Evolutionary conservation across 768 basidiomycete species (phyloP), one percentile per base, ranked within the genome.

Genomic region (Thelephora aurantiotincta): DNA sequence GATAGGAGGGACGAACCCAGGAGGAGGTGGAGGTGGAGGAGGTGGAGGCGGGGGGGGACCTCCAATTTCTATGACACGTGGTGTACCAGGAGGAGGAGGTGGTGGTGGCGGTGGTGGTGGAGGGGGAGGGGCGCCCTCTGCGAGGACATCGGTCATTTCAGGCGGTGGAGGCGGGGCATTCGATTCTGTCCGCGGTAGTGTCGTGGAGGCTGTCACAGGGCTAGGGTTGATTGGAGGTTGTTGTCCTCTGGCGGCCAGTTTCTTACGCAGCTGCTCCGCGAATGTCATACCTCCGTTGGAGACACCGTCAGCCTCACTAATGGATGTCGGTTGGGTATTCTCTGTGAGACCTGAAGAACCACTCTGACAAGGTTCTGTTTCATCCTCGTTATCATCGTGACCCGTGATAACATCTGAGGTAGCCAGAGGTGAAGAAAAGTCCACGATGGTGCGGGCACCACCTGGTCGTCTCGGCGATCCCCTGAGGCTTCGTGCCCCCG

Each of bases 401-500:
- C 65, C 69, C 4, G 67, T 65, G 16, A 41, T 18, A 14, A 22
- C 38, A 41, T 63, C 3, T 64, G 58, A 44, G 67, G 74, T 45
- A 55, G 65, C 47, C 59, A 59, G 46, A 35, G 64, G 61, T 16
- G 72, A 66, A 35, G 71, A 64, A 36, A 74, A 60, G 7, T 67
- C 65, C 30, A 58, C 58, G 22, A 45, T 53, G 14, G 54, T 57
- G 12, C 62, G 63, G 18, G 49, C 43, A 26, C 51, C 49, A 45
- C 66, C 74, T 18, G 68, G 68, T 16, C 74, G 74, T 52, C 79
- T 71, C 35, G 84, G 82, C 2, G 82, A 84, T 16, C 72, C 77
- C 52, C 80, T 71, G 34, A 82, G 68, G 56, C 81, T 86, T 44
- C 82, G 74, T 35, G 80, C 75, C 58, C 75, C 80, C 5, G 78